A percentile compares a stretch with the other conserved stretches of the same genome.
Conservation (phyloP, 495 filamentous ascomycete genomes). For the Penicillium desertorum region DNA sequence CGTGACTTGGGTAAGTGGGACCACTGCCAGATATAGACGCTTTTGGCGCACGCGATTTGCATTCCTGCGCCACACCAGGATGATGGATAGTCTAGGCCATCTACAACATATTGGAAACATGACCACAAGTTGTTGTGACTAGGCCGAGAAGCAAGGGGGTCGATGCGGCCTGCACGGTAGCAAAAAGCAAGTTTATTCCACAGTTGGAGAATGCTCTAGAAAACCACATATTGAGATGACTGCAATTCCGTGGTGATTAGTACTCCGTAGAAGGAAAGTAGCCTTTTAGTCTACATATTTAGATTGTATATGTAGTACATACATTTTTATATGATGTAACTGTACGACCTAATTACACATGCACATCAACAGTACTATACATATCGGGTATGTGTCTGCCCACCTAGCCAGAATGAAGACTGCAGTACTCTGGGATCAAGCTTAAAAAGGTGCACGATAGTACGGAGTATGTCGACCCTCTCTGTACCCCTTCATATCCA, state of each 20-base stretch:
- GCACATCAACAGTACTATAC: constrained; percentile 1
- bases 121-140: background rate
- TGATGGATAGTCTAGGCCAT: background rate
- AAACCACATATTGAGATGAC: background rate
- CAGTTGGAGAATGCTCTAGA: background rate
- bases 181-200: constrained; percentile 1
- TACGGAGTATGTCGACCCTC: background rate
- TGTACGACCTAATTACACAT: background rate
- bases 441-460: background rate
- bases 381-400: background rate
- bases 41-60: constrained; percentile 1
- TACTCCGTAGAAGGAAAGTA: background rate
- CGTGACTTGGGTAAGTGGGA: background rate
- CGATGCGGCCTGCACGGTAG: background rate
- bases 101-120: too few relatives aligned
- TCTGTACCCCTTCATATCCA: background rate
- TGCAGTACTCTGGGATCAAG: constrained; percentile 3
- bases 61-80: constrained; percentile 6
- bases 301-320: too few relatives aligned
- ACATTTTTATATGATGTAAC: background rate
- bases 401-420: background rate
- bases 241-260: background rate
- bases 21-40: background rate
- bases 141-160: constrained; percentile 1
- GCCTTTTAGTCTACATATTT: too few relatives aligned